Percentiles rank a stretch among this genome's conserved stretches.
These are phyloP conservation scores for Jaapia argillacea DNA, from an alignment of 768 basidiomycete genomes.

Conservation along the genomic window DNA sequence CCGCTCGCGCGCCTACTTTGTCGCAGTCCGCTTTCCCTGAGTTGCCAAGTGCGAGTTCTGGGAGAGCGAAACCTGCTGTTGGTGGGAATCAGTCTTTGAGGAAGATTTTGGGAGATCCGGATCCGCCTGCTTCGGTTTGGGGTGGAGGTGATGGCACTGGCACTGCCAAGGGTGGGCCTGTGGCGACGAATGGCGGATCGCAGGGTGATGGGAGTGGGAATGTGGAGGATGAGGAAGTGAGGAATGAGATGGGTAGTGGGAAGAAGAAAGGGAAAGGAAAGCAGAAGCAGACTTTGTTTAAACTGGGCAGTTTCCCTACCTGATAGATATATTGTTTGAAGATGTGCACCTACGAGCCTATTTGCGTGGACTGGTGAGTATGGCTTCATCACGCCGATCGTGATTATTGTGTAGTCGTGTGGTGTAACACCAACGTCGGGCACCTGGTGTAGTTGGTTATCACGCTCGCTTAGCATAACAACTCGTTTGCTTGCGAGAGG, in stretches of 20 bases:
- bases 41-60: conserved; percentile 36
- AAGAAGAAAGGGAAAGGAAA: conserved; percentile 76
- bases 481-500: no score
- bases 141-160: conserved; percentile 5
- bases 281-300: conserved; percentile 80
- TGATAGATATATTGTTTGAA: conserved; percentile 2
- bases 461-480: no score
- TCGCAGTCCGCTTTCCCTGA: conserved; percentile 59
- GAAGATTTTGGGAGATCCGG: conserved; percentile 51
- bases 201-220: conserved; percentile 5
- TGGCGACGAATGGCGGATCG: conserved; percentile 6
- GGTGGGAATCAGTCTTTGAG: conserved; percentile 57
- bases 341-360: no score
- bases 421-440: no score
- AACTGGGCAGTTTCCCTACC: conserved; percentile 40
- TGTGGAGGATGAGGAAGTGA: conserved; percentile 7
- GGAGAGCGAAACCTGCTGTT: conserved; percentile 35
- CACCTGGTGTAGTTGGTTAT: no score
- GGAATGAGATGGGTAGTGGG: conserved; percentile 22
- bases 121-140: conserved; percentile 24
- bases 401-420: no score
- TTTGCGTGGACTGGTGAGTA: no score
- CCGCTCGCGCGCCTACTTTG: conserved; percentile 35
- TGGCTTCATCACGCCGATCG: no score
- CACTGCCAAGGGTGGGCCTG: conserved; percentile 6